A percentile compares a stretch with the other conserved stretches of the same genome.
Conservation (phyloP, 305 asterid genomes). For the Fraxinus baroniana region DNA sequence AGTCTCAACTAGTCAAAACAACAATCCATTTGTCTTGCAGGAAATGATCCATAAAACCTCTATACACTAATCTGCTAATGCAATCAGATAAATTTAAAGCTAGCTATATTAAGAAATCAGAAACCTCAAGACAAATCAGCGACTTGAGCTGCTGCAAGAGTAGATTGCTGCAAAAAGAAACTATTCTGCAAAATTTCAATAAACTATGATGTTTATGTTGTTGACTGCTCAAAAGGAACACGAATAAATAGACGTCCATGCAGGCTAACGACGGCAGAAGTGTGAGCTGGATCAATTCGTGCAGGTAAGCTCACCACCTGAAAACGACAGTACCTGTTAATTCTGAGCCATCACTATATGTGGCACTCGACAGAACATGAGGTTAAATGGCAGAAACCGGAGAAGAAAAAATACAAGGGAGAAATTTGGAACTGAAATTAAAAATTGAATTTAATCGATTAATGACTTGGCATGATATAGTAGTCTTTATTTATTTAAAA, state of each 20-base stretch:
- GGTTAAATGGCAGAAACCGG: background rate
- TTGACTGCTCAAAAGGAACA: conserved; percentile 76
- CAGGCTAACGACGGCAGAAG: conserved; percentile 93
- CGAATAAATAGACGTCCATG: conserved; percentile 91
- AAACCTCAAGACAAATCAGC: background rate
- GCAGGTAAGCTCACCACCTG: conserved; percentile 90
- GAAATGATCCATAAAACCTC: background rate
- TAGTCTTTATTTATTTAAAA: background rate
- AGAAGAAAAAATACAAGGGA: background rate
- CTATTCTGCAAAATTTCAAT: background rate
- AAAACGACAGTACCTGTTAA: conserved; percentile 18
- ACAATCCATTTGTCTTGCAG: background rate
- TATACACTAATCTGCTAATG: conserved; percentile 21
- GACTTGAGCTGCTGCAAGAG: background rate
- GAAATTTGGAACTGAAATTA: background rate
- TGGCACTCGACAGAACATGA: background rate
- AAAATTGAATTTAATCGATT: background rate
- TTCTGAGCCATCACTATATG: background rate
- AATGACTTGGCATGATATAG: background rate
- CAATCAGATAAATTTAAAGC: conserved; percentile 13
- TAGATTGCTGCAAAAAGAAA: background rate
- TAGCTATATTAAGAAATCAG: conserved; percentile 13
- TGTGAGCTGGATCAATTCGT: conserved; percentile 85
- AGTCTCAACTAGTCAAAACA: background rate
- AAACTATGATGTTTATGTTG: conserved; percentile 16